Conservation (phyloP, 306 rosid genomes). For the Cucurbita maxima region DNA sequence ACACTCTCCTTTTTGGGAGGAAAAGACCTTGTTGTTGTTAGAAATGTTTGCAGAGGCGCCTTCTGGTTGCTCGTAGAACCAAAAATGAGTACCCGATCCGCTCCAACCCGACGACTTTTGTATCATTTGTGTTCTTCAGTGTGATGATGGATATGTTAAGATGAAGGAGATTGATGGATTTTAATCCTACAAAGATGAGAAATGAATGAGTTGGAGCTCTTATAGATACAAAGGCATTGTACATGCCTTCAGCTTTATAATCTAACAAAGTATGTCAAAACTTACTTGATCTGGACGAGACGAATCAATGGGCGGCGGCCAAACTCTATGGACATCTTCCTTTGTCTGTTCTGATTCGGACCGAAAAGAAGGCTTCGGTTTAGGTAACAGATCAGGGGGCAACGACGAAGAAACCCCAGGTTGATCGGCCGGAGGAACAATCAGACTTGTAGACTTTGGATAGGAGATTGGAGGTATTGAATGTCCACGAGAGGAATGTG, state of each 20-base stretch:
- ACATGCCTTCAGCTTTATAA: neutral
- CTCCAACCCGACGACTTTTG: neutral
- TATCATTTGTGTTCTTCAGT: neutral
- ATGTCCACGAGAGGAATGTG: constrained; percentile 24
- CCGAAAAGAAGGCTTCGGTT: constrained; percentile 13
- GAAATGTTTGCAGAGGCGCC: neutral
- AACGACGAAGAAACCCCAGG: constrained; percentile 20
- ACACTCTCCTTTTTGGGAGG: neutral
- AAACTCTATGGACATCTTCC: constrained; percentile 15
- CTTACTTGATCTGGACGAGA: constrained; percentile 53
- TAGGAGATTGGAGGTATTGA: constrained; percentile 23
- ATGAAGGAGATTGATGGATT: too few relatives aligned
- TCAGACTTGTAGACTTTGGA: constrained; percentile 26
- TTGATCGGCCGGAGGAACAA: constrained; percentile 18
- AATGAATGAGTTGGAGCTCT: neutral
- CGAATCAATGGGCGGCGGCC: constrained; percentile 23
- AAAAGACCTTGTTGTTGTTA: neutral
- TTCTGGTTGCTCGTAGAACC: neutral
- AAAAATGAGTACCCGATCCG: neutral
- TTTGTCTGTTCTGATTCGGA: constrained; percentile 15
- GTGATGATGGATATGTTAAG: neutral
- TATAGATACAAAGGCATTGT: neutral
- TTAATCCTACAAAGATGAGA: neutral
- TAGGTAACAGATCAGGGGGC: constrained; percentile 30
- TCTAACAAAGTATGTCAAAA: neutral